phyloP scores from a whole-genome alignment of 208 protist genomes.

The Leishmania mexicana region DNA sequence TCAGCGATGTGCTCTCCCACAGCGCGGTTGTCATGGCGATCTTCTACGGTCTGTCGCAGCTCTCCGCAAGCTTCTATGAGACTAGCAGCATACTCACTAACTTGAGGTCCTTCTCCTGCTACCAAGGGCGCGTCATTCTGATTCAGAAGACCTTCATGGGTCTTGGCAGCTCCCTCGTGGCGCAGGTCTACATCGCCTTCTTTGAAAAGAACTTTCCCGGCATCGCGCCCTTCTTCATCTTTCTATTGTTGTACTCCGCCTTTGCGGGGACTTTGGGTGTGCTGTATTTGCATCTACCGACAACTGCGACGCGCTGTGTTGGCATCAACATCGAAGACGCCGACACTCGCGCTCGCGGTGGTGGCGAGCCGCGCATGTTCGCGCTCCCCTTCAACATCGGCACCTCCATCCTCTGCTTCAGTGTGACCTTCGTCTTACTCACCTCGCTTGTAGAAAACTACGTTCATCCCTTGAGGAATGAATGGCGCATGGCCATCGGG shows the following conservation, averaged over 20 bases:
- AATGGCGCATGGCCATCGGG: conserved; percentile 45
- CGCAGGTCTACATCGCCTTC: conserved; percentile 76
- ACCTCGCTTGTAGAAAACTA: conserved; percentile 63
- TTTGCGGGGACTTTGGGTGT: conserved; percentile 58
- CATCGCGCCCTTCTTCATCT: conserved; percentile 71
- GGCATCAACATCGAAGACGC: conserved; percentile 69
- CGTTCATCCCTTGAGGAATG: conserved; percentile 25
- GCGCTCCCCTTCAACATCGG: conserved; percentile 66
- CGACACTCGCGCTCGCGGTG: conserved; percentile 41
- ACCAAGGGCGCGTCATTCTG: conserved; percentile 75
- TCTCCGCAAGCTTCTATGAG: conserved; percentile 87
- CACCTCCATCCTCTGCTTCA: conserved; percentile 49
- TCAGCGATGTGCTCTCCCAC: conserved; percentile 47
- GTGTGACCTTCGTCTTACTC: conserved; percentile 50
- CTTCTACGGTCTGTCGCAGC: conserved; percentile 76
- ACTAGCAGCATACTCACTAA: conserved; percentile 79
- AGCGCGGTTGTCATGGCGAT: conserved; percentile 57
- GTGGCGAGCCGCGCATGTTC: conserved; percentile 63
- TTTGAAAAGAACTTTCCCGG: conserved; percentile 45
- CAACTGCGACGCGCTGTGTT: conserved; percentile 47
- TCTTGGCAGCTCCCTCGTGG: conserved; percentile 75
- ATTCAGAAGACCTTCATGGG: conserved; percentile 92
- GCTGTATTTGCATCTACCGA: conserved; percentile 56
- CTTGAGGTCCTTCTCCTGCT: conserved; percentile 72
- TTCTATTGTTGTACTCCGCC: conserved; percentile 59